These are phyloP conservation scores for Fusarium acutatum DNA, from an alignment of 2,329 filamentous ascomycete genomes.

Conservation along the genomic window DNA sequence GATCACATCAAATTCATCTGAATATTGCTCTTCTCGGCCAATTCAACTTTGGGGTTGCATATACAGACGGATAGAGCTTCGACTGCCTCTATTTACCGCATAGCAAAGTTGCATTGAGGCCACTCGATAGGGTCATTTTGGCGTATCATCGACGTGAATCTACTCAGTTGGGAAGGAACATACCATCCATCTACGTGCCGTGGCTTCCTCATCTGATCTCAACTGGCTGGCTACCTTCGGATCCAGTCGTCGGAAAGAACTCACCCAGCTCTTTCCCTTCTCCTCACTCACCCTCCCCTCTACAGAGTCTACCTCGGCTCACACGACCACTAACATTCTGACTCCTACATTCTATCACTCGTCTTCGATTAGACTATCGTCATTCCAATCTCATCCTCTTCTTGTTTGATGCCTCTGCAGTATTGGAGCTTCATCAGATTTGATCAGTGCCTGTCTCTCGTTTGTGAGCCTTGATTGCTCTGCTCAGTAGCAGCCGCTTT, in stretches of 20 bases:
- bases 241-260: constrained; percentile 1
- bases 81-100: constrained; percentile 1
- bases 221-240: constrained; percentile 16
- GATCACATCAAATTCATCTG: constrained; percentile 23
- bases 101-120: constrained; percentile 1
- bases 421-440: constrained; percentile 34
- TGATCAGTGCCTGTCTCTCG: constrained; percentile 16
- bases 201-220: constrained; percentile 16
- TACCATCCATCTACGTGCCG: background rate
- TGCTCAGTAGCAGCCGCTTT: constrained; percentile 27
- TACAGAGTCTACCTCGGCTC: constrained; percentile 19
- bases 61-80: background rate
- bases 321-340: constrained; percentile 19
- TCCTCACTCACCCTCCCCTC: background rate
- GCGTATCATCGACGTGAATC: constrained; percentile 6
- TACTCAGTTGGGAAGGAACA: constrained; percentile 10
- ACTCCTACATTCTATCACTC: constrained; percentile 12
- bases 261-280: constrained; percentile 20
- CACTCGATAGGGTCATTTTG: background rate
- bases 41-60: background rate
- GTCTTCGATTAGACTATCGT: background rate
- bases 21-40: constrained; percentile 3
- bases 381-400: background rate
- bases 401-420: constrained; percentile 40
- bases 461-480: constrained; percentile 14